Evolutionary conservation across 2,329 filamentous ascomycete genomes (phyloP), one percentile per base, ranked within the genome.

Genomic region (Cladosporium austrohemisphaericum): DNA sequence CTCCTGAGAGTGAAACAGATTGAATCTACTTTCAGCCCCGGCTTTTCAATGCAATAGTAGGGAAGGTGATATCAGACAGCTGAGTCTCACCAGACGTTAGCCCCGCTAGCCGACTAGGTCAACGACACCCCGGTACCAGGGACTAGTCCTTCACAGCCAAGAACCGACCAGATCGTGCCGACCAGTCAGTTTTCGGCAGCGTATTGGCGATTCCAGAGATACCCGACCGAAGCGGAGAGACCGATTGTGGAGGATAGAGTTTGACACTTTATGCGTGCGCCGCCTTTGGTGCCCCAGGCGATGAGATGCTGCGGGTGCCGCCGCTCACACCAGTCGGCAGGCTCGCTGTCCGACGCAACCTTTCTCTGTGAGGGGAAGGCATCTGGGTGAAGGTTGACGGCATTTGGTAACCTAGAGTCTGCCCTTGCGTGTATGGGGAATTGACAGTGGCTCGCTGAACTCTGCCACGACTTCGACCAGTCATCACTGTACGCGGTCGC

Each of bases 1-100:
- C 32, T 36, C 32, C 43, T 46, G 43, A 46, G 43, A 36, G 22
- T 46, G 43, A 46, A 46, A 46, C 43, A 46, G 22, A 46, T 46
- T 37, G 32, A 37, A 46, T 36, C 23, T 46, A 29, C 22, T 37
- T 22, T 28, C 23, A 46, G 32, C 43, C 32, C 38, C 43, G 43
- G 43, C 31, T 22, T 26, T 28, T 33, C 33, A 28, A 46, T 46
- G 43, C 43, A 46, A 46, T 46, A 46, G 23, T 36, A 46, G 43
- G 43, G 43, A 46, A 46, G 32, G 18, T 25, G 32, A 26, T 46
- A 46, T 46, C 32, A 46, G 43, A 46, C 43, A 46, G 43, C 22
- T 46, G 31, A 36, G 43, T 46, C 43, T 46, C 43, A 46, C 43
- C 43, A 46, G 43, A 46, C 22, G 23, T 36, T 46, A 32, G 43